Evolutionary conservation across 106 monocot genomes (phyloP).

Genomic region (Dactylorhiza incarnata): DNA sequence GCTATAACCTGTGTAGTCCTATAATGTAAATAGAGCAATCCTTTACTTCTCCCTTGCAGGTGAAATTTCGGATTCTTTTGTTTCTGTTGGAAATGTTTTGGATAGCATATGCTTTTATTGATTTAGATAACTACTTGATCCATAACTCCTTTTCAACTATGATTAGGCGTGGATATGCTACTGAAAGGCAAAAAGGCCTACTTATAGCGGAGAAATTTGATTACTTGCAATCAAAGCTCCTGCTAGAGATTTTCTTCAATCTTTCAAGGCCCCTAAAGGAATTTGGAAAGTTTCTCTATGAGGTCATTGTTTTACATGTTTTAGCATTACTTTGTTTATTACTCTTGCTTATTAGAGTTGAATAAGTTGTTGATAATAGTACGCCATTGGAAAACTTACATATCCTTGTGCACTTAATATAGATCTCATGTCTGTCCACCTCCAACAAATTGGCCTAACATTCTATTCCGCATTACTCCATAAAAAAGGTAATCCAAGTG

Average conservation of each 20-base stretch:
- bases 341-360: background rate
- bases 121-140: background rate
- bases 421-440: too few species aligned
- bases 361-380: background rate
- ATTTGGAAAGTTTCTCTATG: conserved; percentile 45
- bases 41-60: background rate
- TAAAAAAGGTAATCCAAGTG: too few species aligned
- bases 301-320: conserved; percentile 37
- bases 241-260: conserved; percentile 65
- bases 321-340: background rate
- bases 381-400: too few species aligned
- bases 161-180: conserved; percentile 82
- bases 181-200: conserved; percentile 78
- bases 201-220: conserved; percentile 89
- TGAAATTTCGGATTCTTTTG: background rate
- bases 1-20: background rate
- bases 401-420: too few species aligned
- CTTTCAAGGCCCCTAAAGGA: conserved; percentile 67
- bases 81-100: background rate
- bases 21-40: background rate
- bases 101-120: background rate
- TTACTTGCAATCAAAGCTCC: conserved; percentile 83
- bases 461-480: too few species aligned
- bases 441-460: too few species aligned
- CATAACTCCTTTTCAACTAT: background rate